Conservation (phyloP, 2,329 filamentous ascomycete species). For the Beauveria caledonica region DNA sequence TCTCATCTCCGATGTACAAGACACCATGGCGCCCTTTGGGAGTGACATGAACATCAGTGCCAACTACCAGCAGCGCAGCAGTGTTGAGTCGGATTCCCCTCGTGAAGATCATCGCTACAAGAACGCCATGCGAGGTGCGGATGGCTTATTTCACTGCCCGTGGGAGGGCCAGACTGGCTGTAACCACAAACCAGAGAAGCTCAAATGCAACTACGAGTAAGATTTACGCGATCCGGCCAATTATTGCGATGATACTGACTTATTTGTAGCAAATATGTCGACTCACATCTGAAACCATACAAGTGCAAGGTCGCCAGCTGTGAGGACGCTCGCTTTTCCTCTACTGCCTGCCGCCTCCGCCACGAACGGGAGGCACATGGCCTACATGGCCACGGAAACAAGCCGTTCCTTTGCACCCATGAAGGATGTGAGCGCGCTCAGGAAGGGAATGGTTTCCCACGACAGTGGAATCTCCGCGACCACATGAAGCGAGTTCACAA, state of each 20-base stretch:
- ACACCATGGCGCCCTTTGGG: background rate
- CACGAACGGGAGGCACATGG: constrained; percentile 95
- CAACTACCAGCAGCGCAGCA: constrained; percentile 9
- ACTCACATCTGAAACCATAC: constrained; percentile 95
- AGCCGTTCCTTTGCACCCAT: constrained; percentile 84
- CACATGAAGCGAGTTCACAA: constrained; percentile 95
- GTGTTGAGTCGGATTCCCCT: constrained; percentile 12
- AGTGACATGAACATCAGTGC: constrained; percentile 1
- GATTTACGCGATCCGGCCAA: constrained; percentile 24
- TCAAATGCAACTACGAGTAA: constrained; percentile 99
- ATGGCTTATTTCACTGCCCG: constrained; percentile 91
- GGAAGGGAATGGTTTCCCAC: constrained; percentile 80
- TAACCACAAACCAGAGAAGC: constrained; percentile 86
- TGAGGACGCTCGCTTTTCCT: constrained; percentile 83
- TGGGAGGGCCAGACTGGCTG: constrained; percentile 65
- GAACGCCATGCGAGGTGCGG: constrained; percentile 51
- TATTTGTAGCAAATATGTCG: constrained; percentile 78
- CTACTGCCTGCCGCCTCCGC: constrained; percentile 86
- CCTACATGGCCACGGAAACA: constrained; percentile 89
- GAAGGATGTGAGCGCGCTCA: constrained; percentile 78
- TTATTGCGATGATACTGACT: constrained; percentile 17
- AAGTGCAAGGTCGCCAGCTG: constrained; percentile 82
- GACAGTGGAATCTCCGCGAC: constrained; percentile 91
- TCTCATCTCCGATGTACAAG: constrained; percentile 1
- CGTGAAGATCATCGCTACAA: constrained; percentile 51